Evolutionary conservation across 495 filamentous ascomycete species (phyloP).

Genomic region (Xylaria palmicola): DNA sequence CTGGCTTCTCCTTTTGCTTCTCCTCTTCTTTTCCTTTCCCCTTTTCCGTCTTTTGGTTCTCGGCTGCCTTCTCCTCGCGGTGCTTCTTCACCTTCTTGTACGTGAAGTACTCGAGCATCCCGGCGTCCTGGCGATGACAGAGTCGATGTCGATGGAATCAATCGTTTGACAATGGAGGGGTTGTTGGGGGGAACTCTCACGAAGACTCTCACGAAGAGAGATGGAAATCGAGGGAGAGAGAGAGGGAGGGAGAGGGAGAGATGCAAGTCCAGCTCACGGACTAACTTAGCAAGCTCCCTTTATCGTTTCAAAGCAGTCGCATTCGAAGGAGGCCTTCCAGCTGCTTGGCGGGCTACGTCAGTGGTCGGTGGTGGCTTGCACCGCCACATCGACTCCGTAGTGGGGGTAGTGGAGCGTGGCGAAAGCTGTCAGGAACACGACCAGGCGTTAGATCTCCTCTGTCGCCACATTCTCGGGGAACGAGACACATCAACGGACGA

Average conservation of each 20-base stretch:
- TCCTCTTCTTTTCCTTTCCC: conserved; percentile 9
- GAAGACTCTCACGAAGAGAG: no score
- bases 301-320: neutral
- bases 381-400: neutral
- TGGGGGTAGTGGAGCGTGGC: neutral
- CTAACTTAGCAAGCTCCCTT: no score
- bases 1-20: conserved; percentile 10
- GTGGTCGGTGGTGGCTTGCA: neutral
- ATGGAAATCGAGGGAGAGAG: no score
- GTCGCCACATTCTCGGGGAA: no score
- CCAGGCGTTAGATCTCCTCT: no score
- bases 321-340: conserved; percentile 4
- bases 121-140: neutral
- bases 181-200: no score
- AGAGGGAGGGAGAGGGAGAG: no score
- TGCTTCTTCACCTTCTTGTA: conserved; percentile 47
- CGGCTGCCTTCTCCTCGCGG: conserved; percentile 37
- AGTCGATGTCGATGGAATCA: neutral
- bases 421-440: neutral
- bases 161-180: no score
- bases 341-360: conserved; percentile 8
- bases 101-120: conserved; percentile 45
- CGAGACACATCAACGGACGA: no score
- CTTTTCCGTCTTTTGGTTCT: conserved; percentile 20
- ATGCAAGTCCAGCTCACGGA: neutral